phyloP scores from a whole-genome alignment of 169 alveolate species.

The Eimeria acervulina region DNA sequence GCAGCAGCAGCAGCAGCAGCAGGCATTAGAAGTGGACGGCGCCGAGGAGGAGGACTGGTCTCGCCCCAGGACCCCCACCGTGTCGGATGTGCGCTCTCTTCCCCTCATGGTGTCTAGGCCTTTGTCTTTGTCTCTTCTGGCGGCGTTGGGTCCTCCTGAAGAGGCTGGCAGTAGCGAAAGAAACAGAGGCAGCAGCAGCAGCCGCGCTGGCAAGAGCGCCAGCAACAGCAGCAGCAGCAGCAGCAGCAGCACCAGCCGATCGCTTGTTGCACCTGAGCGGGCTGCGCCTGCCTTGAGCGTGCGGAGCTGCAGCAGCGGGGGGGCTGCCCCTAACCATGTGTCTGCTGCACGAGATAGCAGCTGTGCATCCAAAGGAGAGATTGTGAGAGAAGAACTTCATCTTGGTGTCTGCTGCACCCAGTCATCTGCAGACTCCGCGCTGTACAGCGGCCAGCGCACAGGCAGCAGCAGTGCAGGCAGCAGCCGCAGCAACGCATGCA shows the following conservation, averaged over 20 bases:
- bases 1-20: background rate
- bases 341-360: constrained; percentile 5
- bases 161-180: background rate
- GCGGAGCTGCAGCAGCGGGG: constrained; percentile 72
- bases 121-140: constrained; percentile 1
- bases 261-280: background rate
- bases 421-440: background rate
- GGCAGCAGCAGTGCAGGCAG: constrained; percentile 21
- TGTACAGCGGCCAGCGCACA: background rate
- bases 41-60: background rate
- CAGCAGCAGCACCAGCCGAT: constrained; percentile 14
- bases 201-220: background rate
- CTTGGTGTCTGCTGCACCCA: background rate
- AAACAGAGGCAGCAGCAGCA: background rate
- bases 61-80: background rate
- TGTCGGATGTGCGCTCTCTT: background rate
- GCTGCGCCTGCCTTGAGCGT: background rate
- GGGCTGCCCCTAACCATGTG: constrained; percentile 70
- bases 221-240: background rate
- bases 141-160: background rate
- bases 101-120: background rate
- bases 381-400: background rate
- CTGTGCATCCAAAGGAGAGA: background rate
- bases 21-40: background rate
- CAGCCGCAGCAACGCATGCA: constrained; percentile 1